These are phyloP conservation scores for Kondoa malvinella DNA, from an alignment of 768 basidiomycete genomes.

Conservation along the genomic window DNA sequence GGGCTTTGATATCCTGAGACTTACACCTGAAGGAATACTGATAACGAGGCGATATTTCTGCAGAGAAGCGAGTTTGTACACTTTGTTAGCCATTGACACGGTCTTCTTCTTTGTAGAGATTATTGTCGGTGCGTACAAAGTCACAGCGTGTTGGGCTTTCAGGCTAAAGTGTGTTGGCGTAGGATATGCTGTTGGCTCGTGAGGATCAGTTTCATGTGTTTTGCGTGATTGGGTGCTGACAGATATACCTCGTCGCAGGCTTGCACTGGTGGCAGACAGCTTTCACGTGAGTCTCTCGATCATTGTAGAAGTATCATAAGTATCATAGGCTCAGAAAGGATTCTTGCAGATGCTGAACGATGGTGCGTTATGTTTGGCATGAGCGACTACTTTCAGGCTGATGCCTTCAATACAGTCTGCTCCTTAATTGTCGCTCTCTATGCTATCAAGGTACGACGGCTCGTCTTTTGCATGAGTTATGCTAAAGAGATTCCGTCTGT, in stretches of 20 bases:
- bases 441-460: conserved; percentile 63
- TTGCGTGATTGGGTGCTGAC: not conserved
- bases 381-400: not conserved
- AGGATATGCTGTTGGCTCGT: conserved; percentile 88
- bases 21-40: not conserved
- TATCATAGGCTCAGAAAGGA: not conserved
- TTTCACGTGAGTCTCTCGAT: conserved; percentile 60
- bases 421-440: conserved; percentile 88
- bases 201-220: not conserved
- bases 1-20: not conserved
- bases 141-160: conserved; percentile 26
- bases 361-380: conserved; percentile 40
- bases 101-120: conserved; percentile 73
- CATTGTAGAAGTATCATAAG: no score
- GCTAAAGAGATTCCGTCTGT: no score
- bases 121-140: conserved; percentile 42
- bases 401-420: conserved; percentile 23
- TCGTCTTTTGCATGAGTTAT: conserved; percentile 20
- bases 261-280: conserved; percentile 86
- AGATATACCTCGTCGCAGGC: conserved; percentile 24
- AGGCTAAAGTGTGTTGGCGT: conserved; percentile 12
- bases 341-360: conserved; percentile 45
- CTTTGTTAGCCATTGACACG: conserved; percentile 68
- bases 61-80: conserved; percentile 12
- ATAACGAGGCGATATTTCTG: not conserved